Percentiles rank a stretch among this genome's conserved stretches.
Conservation (phyloP, 352 stramenopile species). For the Pythium aquatile region DNA sequence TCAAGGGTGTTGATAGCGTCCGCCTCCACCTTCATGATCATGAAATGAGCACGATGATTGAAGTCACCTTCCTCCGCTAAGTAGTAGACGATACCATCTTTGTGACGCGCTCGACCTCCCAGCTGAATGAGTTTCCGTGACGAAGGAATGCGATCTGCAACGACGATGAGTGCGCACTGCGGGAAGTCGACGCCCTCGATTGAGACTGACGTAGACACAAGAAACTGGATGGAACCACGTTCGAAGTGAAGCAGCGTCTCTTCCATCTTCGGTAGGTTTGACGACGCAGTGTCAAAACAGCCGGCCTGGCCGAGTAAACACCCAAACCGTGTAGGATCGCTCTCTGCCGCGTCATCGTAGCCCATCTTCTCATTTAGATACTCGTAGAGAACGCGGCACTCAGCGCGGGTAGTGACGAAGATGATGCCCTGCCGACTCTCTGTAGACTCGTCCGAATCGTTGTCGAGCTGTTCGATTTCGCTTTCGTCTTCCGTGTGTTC, state of each 20-base stretch:
- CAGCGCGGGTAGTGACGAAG: conserved; percentile 79
- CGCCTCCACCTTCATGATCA: conserved; percentile 40
- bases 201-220: conserved; percentile 77
- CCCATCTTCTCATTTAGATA: conserved; percentile 71
- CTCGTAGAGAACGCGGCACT: conserved; percentile 75
- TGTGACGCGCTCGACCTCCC: conserved; percentile 63
- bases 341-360: conserved; percentile 9
- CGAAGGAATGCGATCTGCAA: conserved; percentile 52
- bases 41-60: conserved; percentile 45
- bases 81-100: conserved; percentile 77
- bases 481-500: conserved; percentile 3
- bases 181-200: conserved; percentile 81
- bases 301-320: conserved; percentile 62
- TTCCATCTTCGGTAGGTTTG: conserved; percentile 56
- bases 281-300: conserved; percentile 53
- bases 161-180: conserved; percentile 61
- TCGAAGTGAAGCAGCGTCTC: conserved; percentile 56
- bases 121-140: conserved; percentile 75
- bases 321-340: conserved; percentile 39
- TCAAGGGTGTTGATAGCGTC: conserved; percentile 61
- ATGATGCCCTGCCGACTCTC: conserved; percentile 64
- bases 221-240: conserved; percentile 43
- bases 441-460: conserved; percentile 17
- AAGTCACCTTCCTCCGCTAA: conserved; percentile 55
- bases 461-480: conserved; percentile 21